These are phyloP conservation scores for Syzygium malaccense DNA, from an alignment of 441 rosid species.

Conservation along the genomic window DNA sequence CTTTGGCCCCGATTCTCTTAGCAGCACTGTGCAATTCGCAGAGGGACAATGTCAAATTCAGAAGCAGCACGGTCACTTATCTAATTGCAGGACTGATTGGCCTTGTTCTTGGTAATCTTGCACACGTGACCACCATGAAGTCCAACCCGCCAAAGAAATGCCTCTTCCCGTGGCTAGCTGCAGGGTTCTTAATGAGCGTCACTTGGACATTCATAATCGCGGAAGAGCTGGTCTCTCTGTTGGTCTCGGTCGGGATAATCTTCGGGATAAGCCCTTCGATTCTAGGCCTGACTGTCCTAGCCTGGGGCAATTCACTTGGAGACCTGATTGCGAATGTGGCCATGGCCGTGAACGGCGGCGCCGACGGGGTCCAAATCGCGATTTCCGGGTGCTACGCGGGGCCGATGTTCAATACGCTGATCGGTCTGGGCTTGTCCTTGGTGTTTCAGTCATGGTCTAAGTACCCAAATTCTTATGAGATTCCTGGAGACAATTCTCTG, in stretches of 20 bases:
- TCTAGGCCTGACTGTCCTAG: slow-evolving; percentile 78
- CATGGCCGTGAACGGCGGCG: slow-evolving; percentile 68
- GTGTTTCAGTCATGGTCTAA: slow-evolving; percentile 50
- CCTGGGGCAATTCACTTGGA: slow-evolving; percentile 94
- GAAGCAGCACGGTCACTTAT: slow-evolving; percentile 31
- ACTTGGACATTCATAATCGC: slow-evolving; percentile 85
- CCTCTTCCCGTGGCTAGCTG: slow-evolving; percentile 59
- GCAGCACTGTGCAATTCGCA: slow-evolving; percentile 52
- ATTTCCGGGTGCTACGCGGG: slow-evolving; percentile 89
- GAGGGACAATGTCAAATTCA: slow-evolving; percentile 20
- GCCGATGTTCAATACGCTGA: slow-evolving; percentile 72
- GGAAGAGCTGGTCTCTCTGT: slow-evolving; percentile 61
- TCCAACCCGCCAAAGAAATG: slow-evolving; percentile 56
- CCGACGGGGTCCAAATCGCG: slow-evolving; percentile 72
- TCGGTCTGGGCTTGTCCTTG: slow-evolving; percentile 69
- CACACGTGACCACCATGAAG: slow-evolving; percentile 44
- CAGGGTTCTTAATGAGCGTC: slow-evolving; percentile 80
- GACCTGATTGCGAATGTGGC: slow-evolving; percentile 76
- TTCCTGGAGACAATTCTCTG: slow-evolving; percentile 53
- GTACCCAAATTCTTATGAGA: slow-evolving; percentile 42
- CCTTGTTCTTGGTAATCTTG: slow-evolving; percentile 49
- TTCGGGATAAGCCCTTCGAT: slow-evolving; percentile 78
- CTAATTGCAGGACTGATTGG: slow-evolving; percentile 41
- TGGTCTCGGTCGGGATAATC: slow-evolving; percentile 55
- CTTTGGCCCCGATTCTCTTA: slow-evolving; percentile 59